A percentile compares a stretch with the other conserved stretches of the same genome.
These are phyloP conservation scores for Botryobasidium botryosum DNA, from an alignment of 768 basidiomycete species.

Conservation along the genomic window DNA sequence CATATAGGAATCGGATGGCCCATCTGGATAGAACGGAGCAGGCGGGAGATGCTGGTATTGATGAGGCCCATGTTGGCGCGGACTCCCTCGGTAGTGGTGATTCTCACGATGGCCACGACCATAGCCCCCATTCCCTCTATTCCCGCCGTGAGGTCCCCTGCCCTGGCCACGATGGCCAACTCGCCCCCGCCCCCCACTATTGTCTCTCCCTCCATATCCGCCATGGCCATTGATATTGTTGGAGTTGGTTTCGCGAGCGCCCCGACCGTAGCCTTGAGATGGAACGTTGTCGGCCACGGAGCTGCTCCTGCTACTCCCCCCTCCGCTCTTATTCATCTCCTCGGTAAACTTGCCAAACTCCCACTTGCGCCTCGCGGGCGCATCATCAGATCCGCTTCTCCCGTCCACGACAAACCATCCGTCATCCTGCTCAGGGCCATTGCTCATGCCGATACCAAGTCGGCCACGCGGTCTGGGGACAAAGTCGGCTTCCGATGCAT, in stretches of 20 bases:
- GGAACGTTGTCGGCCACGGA: neutral
- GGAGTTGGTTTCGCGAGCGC: neutral
- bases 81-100: neutral
- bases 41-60: neutral
- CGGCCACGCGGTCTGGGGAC: neutral
- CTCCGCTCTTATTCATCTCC: neutral
- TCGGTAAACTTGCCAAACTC: neutral
- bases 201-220: no score
- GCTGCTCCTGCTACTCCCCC: neutral
- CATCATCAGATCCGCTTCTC: no score
- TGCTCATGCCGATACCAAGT: neutral
- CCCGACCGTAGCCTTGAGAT: neutral
- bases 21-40: neutral
- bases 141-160: neutral
- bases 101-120: neutral
- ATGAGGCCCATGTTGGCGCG: neutral
- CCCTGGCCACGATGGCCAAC: no score
- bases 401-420: neutral
- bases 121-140: slow-evolving; percentile 6
- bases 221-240: neutral
- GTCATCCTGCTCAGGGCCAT: neutral
- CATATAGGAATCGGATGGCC: neutral
- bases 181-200: no score
- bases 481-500: neutral
- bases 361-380: neutral